phyloP scores from a whole-genome alignment of 2,329 filamentous ascomycete genomes.

The Diaporthe citriasiana region DNA sequence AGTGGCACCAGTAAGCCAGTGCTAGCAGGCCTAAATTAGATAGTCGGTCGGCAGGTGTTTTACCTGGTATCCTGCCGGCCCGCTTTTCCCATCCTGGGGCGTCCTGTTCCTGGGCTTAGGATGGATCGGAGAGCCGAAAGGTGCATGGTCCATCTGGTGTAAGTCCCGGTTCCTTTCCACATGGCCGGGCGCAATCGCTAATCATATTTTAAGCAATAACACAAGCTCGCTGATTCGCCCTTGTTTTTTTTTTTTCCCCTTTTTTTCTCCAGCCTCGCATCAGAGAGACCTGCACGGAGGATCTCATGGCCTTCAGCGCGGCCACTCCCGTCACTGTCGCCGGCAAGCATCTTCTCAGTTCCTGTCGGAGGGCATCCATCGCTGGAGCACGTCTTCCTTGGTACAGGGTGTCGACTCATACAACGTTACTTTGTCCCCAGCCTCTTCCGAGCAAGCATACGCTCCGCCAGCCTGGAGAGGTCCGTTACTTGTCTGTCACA shows the following conservation, averaged over 20 bases:
- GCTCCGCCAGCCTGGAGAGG: background rate
- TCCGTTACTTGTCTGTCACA: background rate
- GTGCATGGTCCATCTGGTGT: background rate
- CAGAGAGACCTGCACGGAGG: background rate
- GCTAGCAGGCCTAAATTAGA: constrained; percentile 13
- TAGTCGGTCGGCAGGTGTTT: constrained; percentile 20
- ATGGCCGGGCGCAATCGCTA: background rate
- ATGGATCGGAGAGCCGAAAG: background rate
- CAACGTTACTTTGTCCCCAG: constrained; percentile 35
- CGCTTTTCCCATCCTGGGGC: constrained; percentile 15
- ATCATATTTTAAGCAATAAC: constrained; percentile 32
- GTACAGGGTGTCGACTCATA: constrained; percentile 30
- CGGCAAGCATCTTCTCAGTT: constrained; percentile 15
- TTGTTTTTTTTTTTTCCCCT: too few species aligned
- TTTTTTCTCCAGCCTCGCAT: constrained; percentile 1
- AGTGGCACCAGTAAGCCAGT: background rate
- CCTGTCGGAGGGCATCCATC: background rate
- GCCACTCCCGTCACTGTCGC: constrained; percentile 2
- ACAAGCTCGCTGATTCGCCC: constrained; percentile 38
- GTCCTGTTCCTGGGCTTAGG: constrained; percentile 10
- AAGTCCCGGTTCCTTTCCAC: background rate
- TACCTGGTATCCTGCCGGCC: background rate
- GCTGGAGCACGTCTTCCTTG: constrained; percentile 16
- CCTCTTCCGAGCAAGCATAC: constrained; percentile 10
- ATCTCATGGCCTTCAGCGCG: constrained; percentile 15